phyloP scores from a whole-genome alignment of 371 early-diverging fungal species.

The Dinochytrium kinnereticum region DNA sequence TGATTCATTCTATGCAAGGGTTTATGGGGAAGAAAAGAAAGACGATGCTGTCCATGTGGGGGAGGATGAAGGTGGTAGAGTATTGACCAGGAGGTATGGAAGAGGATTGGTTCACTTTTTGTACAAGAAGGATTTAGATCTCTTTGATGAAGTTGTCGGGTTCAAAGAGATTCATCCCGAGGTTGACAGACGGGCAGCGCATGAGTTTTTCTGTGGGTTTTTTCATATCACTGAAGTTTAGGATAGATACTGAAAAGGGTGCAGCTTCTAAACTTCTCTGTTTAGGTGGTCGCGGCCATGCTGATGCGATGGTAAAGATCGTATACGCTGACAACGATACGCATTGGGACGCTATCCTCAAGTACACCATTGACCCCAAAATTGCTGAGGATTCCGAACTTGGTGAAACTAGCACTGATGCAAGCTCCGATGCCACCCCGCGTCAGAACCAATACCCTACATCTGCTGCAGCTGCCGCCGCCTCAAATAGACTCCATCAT shows the following conservation, averaged over 20 bases:
- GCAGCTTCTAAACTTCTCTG: no score
- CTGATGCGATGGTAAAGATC: conserved; percentile 44
- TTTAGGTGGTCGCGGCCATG: conserved; percentile 23
- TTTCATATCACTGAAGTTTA: no score
- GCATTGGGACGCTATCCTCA: conserved; percentile 44
- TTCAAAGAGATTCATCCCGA: conserved; percentile 17
- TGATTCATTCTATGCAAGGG: background rate
- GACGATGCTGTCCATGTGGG: background rate
- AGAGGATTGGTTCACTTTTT: conserved; percentile 20
- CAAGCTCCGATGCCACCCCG: background rate
- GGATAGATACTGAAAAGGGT: no score
- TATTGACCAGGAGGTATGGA: conserved; percentile 14
- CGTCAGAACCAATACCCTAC: background rate
- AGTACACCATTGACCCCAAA: conserved; percentile 14
- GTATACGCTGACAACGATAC: conserved; percentile 37
- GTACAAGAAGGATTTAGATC: conserved; percentile 24
- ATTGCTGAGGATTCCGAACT: background rate
- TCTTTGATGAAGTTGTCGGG: conserved; percentile 31
- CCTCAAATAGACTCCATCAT: background rate
- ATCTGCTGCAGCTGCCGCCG: conserved; percentile 5
- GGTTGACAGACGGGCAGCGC: background rate
- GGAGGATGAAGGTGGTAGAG: conserved; percentile 1
- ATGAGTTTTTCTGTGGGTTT: conserved; percentile 19
- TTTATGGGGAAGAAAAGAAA: background rate
- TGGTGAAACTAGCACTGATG: background rate